Conservation (phyloP, 179 eudicot species). For the Pouteria campechiana region DNA sequence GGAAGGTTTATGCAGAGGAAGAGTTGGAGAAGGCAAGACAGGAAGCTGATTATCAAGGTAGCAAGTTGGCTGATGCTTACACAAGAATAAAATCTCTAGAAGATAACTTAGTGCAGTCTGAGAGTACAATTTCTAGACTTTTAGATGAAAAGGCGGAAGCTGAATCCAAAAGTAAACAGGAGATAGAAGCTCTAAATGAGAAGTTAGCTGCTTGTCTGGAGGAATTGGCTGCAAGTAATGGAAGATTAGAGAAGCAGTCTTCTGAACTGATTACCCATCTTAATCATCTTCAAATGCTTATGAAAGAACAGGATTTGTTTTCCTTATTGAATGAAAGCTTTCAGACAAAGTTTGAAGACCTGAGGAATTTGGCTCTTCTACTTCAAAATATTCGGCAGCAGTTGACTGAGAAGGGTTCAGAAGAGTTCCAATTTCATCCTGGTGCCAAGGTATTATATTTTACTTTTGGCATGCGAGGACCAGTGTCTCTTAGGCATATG, state of each 20-base stretch:
- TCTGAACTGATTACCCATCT: conserved; percentile 47
- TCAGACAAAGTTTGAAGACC: conserved; percentile 36
- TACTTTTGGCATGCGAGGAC: not conserved
- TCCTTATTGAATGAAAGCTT: conserved; percentile 32
- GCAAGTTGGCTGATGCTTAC: conserved; percentile 29
- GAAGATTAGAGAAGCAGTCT: conserved; percentile 41
- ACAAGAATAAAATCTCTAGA: conserved; percentile 19
- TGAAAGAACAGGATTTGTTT: conserved; percentile 42
- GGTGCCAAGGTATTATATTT: conserved; percentile 38
- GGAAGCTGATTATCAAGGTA: conserved; percentile 21
- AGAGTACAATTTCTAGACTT: conserved; percentile 17
- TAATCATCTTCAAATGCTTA: conserved; percentile 39
- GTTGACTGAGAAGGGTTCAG: conserved; percentile 30
- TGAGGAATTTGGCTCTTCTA: conserved; percentile 51
- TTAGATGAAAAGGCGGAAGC: conserved; percentile 19
- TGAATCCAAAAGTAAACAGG: conserved; percentile 43
- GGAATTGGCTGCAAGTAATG: conserved; percentile 62
- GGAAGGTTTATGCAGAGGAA: conserved; percentile 32
- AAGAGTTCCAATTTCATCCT: conserved; percentile 17
- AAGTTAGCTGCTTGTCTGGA: conserved; percentile 63
- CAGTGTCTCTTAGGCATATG: too few relatives aligned
- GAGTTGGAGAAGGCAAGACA: conserved; percentile 45
- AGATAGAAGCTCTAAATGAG: conserved; percentile 38
- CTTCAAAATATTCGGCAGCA: conserved; percentile 36
- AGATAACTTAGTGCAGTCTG: conserved; percentile 22